Evolutionary conservation across 768 basidiomycete species (phyloP).

Genomic region (Pulveroboletus sp.): DNA sequence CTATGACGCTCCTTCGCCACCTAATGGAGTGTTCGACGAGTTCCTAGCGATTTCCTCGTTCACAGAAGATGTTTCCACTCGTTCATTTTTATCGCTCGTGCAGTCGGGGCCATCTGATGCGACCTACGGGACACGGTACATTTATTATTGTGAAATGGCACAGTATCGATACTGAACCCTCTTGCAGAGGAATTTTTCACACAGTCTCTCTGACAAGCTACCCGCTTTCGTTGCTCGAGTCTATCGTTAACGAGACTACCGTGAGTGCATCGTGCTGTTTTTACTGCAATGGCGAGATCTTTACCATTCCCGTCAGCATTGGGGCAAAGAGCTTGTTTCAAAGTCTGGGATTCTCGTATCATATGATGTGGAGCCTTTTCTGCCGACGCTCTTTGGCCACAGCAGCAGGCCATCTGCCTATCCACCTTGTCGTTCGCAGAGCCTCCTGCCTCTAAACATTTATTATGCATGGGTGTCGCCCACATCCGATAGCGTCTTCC

Average conservation of each 20-base stretch:
- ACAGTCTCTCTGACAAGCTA: background rate
- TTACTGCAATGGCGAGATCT: background rate
- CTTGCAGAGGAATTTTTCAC: background rate
- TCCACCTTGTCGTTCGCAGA: constrained; percentile 37
- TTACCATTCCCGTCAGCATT: background rate
- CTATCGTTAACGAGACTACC: constrained; percentile 8
- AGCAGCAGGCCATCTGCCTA: constrained; percentile 39
- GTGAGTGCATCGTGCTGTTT: constrained; percentile 7
- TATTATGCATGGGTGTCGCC: constrained; percentile 28
- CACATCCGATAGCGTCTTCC: constrained; percentile 17
- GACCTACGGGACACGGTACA: constrained; percentile 7
- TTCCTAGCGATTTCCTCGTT: constrained; percentile 21
- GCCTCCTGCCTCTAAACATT: constrained; percentile 41
- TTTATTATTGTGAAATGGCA: background rate
- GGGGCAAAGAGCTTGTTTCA: background rate
- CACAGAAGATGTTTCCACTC: constrained; percentile 3
- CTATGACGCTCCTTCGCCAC: constrained; percentile 43
- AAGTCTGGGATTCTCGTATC: background rate
- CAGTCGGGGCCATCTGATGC: background rate
- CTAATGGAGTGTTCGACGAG: constrained; percentile 16
- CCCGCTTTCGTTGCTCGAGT: constrained; percentile 9
- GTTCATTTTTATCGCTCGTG: constrained; percentile 14
- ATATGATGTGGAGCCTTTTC: constrained; percentile 45
- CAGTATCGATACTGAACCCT: background rate
- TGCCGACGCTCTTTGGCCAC: constrained; percentile 38